Percentiles rank a stretch among this genome's conserved stretches.
phyloP scores from a whole-genome alignment of 805 yeast species.

The Wickerhamomyces bovis region DNA sequence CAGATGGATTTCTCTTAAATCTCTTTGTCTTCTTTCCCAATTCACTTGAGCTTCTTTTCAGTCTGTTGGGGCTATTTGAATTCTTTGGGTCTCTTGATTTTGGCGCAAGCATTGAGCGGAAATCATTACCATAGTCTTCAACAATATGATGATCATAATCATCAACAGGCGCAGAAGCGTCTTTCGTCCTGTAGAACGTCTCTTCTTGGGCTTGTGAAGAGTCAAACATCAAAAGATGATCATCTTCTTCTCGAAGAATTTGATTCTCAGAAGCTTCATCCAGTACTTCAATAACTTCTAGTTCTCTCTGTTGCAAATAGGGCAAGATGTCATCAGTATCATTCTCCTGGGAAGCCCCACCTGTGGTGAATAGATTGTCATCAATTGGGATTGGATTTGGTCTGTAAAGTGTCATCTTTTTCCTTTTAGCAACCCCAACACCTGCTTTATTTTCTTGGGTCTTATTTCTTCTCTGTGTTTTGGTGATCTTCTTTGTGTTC shows the following conservation, averaged over 20 bases:
- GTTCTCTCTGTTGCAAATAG: neutral
- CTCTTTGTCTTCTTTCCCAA: neutral
- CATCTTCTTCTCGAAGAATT: neutral
- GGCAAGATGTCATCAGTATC: neutral
- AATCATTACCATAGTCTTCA: conserved; percentile 7
- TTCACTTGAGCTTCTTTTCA: neutral
- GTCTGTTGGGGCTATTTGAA: neutral
- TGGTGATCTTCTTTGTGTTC: neutral
- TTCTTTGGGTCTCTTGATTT: neutral
- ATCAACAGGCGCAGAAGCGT: neutral
- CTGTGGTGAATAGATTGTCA: conserved; percentile 7
- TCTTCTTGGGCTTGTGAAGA: neutral
- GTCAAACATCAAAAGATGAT: conserved; percentile 4
- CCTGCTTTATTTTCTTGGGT: conserved; percentile 4
- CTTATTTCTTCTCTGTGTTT: conserved; percentile 1
- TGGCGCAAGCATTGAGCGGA: conserved; percentile 12
- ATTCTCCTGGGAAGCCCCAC: conserved; percentile 5
- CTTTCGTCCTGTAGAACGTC: neutral
- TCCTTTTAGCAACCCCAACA: conserved; percentile 22
- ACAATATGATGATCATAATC: conserved; percentile 4
- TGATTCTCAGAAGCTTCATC: neutral
- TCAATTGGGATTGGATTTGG: neutral
- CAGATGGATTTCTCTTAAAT: conserved; percentile 2
- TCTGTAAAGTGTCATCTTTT: neutral
- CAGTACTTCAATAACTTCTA: neutral